These are phyloP conservation scores for Aspergillus neoniger DNA, from an alignment of 2,329 filamentous ascomycete genomes.

Conservation along the genomic window DNA sequence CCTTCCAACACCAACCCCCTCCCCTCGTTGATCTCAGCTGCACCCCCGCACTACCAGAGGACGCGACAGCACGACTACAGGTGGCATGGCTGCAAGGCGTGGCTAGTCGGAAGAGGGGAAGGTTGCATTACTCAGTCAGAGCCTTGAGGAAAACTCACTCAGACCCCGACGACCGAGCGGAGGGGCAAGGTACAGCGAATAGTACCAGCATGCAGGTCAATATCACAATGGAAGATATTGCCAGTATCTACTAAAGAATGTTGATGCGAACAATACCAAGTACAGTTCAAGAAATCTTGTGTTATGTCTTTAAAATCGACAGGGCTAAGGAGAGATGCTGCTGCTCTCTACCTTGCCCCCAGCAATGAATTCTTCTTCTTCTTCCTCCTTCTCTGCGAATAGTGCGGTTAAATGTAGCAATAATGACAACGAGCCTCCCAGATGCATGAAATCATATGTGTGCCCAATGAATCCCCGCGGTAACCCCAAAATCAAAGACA, in stretches of 20 bases:
- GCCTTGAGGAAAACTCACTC: neutral
- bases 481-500: constrained; percentile 22
- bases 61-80: constrained; percentile 6
- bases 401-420: constrained; percentile 5
- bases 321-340: neutral
- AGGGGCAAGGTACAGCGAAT: neutral
- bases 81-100: constrained; percentile 3
- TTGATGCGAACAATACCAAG: neutral
- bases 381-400: neutral
- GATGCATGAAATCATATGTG: constrained; percentile 37
- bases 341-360: neutral
- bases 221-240: too few relatives aligned
- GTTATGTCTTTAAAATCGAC: neutral
- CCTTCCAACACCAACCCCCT: neutral
- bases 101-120: constrained; percentile 1
- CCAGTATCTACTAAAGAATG: too few relatives aligned
- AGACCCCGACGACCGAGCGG: neutral
- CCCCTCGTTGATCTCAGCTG: constrained; percentile 2
- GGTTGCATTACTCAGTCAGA: neutral
- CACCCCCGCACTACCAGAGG: constrained; percentile 11
- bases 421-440: constrained; percentile 35
- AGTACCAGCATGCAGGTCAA: neutral
- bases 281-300: neutral
- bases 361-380: neutral
- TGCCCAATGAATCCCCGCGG: constrained; percentile 31